phyloP scores from a whole-genome alignment of 306 rosid genomes.

The Fagus crenata region DNA sequence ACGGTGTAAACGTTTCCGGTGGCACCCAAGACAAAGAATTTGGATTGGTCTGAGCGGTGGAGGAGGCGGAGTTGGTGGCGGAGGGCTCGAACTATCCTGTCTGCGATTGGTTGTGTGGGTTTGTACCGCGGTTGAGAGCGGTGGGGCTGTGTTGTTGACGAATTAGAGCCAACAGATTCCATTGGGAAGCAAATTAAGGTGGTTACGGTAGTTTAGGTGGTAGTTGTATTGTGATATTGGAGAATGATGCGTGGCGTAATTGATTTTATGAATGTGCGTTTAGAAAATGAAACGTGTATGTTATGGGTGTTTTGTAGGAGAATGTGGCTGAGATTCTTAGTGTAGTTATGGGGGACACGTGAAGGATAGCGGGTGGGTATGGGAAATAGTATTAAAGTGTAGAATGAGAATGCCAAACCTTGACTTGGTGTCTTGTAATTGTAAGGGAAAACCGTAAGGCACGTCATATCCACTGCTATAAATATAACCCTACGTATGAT shows the following conservation, averaged over 20 bases:
- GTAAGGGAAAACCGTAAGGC: conserved; percentile 34
- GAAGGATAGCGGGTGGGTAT: conserved; percentile 41
- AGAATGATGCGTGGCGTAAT: neutral
- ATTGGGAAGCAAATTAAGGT: conserved; percentile 16
- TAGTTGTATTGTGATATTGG: neutral
- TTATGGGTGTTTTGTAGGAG: conserved; percentile 8
- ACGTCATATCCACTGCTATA: conserved; percentile 8
- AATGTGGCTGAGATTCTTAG: conserved; percentile 48
- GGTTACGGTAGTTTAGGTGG: neutral
- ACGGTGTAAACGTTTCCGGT: conserved; percentile 83
- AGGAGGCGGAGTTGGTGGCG: conserved; percentile 75
- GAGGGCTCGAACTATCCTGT: conserved; percentile 69
- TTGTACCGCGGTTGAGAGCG: conserved; percentile 35
- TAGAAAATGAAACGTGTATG: neutral
- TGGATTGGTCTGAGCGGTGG: conserved; percentile 56
- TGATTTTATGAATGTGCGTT: too few relatives aligned
- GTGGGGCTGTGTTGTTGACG: conserved; percentile 28
- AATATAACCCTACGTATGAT: too few relatives aligned
- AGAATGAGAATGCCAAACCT: conserved; percentile 34
- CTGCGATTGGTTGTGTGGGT: conserved; percentile 54
- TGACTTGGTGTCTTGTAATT: conserved; percentile 29
- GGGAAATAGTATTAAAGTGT: conserved; percentile 10
- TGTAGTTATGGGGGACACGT: conserved; percentile 38
- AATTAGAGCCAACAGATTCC: conserved; percentile 64
- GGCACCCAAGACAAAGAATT: conserved; percentile 75